These are phyloP conservation scores for Planoprotostelium fungivorum DNA, from an alignment of 78 protist species.

Conservation along the genomic window DNA sequence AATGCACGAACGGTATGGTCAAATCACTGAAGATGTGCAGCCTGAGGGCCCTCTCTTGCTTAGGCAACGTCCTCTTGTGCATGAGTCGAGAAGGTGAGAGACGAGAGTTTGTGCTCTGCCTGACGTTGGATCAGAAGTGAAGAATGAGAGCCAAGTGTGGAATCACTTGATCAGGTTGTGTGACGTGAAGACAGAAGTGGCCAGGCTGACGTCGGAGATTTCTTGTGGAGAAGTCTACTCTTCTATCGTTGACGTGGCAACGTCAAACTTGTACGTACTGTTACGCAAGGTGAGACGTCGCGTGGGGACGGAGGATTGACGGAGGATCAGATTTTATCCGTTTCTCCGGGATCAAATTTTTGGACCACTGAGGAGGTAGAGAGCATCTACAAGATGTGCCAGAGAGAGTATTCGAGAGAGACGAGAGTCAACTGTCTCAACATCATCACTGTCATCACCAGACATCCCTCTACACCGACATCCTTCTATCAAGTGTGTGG, in stretches of 20 bases:
- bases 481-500: not conserved
- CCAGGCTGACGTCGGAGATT: too few species aligned
- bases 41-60: not conserved
- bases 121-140: too few species aligned
- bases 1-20: not conserved
- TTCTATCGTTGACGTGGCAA: not conserved
- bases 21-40: not conserved
- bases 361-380: not conserved
- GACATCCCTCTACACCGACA: not conserved
- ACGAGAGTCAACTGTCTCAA: not conserved
- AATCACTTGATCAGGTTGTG: too few species aligned
- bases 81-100: not conserved
- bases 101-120: too few species aligned
- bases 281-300: not conserved
- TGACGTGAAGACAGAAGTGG: too few species aligned
- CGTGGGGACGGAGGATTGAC: not conserved
- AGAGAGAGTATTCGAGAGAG: not conserved
- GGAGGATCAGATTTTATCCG: not conserved
- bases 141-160: not conserved
- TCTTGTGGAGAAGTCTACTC: not conserved
- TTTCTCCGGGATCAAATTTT: not conserved
- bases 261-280: not conserved
- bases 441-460: not conserved
- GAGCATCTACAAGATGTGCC: not conserved
- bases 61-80: not conserved